Evolutionary conservation across 768 basidiomycete genomes (phyloP).

Genomic region (Kwoniella newhampshirensis): DNA sequence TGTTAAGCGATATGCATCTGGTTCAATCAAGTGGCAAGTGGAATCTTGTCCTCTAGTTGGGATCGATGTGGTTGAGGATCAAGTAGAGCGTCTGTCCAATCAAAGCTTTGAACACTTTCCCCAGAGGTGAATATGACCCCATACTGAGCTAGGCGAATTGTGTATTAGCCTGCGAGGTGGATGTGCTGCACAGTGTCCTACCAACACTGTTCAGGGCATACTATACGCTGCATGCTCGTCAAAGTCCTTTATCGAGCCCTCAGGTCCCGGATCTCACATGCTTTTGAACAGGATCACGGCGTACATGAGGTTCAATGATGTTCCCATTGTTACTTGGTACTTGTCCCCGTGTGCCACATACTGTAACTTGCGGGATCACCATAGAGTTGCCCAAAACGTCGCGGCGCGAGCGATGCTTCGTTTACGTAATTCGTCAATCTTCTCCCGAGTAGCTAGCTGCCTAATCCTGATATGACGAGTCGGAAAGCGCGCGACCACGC

Average conservation of each 20-base stretch:
- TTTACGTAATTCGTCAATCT: no score
- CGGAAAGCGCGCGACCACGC: neutral
- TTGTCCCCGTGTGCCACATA: neutral
- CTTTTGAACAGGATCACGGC: neutral
- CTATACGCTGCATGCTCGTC: neutral
- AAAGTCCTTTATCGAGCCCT: constrained; percentile 1
- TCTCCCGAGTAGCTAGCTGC: no score
- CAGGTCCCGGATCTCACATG: neutral
- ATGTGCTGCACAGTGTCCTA: neutral
- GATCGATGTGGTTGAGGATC: constrained; percentile 8
- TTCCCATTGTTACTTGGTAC: neutral
- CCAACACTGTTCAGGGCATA: neutral
- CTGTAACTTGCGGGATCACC: neutral
- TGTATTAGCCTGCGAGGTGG: neutral
- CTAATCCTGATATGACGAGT: neutral
- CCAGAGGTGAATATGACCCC: neutral
- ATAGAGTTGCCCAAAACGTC: no score
- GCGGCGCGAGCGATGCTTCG: no score
- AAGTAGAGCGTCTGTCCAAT: constrained; percentile 6
- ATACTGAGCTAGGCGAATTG: neutral
- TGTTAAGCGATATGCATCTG: no score
- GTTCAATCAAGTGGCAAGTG: no score
- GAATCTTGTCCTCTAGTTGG: no score
- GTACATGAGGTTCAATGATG: neutral
- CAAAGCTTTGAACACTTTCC: neutral